These are phyloP conservation scores for Paramecium sexaurelia DNA, from an alignment of 73 alveolate species.

Conservation along the genomic window DNA sequence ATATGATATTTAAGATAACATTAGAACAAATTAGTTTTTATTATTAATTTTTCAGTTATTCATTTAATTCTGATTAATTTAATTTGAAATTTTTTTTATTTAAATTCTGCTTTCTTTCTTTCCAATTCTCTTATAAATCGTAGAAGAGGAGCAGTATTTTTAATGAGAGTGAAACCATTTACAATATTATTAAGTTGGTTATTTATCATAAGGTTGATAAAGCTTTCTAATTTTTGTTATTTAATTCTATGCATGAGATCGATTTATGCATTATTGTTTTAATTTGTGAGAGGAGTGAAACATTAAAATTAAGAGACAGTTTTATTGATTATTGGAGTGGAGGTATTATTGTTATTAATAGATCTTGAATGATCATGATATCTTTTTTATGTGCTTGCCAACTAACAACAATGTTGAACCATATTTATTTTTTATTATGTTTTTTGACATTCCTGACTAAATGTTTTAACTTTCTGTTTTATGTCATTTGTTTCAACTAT, in stretches of 20 bases:
- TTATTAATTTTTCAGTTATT: conserved; percentile 3
- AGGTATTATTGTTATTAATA: not conserved
- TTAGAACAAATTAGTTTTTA: not conserved
- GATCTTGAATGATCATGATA: not conserved
- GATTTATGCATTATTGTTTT: not conserved
- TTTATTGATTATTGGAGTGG: conserved; percentile 18
- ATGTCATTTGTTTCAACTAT: not conserved
- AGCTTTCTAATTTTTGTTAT: not conserved
- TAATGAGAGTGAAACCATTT: not conserved
- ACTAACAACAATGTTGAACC: not conserved
- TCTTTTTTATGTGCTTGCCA: not conserved
- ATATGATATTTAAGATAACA: not conserved
- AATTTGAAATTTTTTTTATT: conserved; percentile 13
- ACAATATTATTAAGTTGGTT: not conserved
- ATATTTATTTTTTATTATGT: not conserved
- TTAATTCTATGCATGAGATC: not conserved
- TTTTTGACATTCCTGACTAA: not conserved
- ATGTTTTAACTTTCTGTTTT: not conserved
- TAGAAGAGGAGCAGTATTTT: not conserved
- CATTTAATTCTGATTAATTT: not conserved
- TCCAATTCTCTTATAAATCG: not conserved
- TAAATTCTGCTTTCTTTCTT: not conserved
- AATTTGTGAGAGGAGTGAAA: not conserved
- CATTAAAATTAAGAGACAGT: conserved; percentile 1
- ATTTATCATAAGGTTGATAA: not conserved